A percentile compares a stretch with the other conserved stretches of the same genome.
Evolutionary conservation across 106 monocot species (phyloP).

Genomic region (Platanthera guangdongensis): DNA sequence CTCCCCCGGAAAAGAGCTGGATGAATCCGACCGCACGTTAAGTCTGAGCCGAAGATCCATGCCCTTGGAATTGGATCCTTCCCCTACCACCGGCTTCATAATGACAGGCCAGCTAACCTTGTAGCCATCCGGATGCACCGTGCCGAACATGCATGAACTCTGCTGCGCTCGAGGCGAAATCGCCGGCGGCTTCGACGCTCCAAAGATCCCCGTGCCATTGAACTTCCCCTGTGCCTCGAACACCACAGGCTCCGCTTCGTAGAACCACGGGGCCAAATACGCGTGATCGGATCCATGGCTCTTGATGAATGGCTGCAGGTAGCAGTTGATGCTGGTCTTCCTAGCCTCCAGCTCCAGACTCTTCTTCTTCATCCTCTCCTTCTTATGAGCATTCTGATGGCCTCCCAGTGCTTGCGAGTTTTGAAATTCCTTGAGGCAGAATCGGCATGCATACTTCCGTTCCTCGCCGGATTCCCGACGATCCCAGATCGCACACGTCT

Average conservation of each 20-base stretch:
- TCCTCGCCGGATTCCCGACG: neutral
- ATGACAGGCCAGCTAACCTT: slow-evolving; percentile 2
- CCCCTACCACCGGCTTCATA: neutral
- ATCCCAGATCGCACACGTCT: neutral
- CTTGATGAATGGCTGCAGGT: slow-evolving; percentile 41
- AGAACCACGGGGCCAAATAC: neutral
- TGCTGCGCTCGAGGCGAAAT: neutral
- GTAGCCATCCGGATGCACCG: slow-evolving; percentile 3
- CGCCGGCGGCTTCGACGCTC: neutral
- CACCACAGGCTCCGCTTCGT: neutral
- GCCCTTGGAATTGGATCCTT: neutral
- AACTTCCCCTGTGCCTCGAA: neutral
- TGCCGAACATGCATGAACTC: neutral
- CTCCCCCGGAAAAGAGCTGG: neutral
- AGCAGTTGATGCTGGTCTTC: slow-evolving; percentile 27
- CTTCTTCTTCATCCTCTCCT: slow-evolving; percentile 70
- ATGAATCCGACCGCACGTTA: neutral
- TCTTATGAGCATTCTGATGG: slow-evolving; percentile 85
- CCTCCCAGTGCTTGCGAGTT: slow-evolving; percentile 75
- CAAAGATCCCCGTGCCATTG: neutral
- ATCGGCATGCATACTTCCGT: slow-evolving; percentile 49
- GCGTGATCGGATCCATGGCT: slow-evolving; percentile 15
- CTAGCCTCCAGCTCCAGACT: slow-evolving; percentile 44
- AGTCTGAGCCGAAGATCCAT: slow-evolving; percentile 7
- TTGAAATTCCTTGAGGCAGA: slow-evolving; percentile 58